Percentiles rank a stretch among this genome's conserved stretches.
Evolutionary conservation across 2,329 filamentous ascomycete genomes (phyloP).

Genomic region (Elsinoe necatrix): DNA sequence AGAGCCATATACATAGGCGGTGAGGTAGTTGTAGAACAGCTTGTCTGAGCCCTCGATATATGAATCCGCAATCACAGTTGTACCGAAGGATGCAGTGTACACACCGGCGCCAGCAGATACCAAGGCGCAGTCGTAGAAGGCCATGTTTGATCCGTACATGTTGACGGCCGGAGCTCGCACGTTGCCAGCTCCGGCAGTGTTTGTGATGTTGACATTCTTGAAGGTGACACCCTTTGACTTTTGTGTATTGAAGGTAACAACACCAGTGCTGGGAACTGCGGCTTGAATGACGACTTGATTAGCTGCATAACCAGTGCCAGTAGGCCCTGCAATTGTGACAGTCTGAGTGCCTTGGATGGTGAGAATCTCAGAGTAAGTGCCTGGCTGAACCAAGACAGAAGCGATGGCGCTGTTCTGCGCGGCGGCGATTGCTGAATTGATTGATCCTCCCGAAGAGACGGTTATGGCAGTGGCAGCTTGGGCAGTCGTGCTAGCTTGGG

Average conservation of each 20-base stretch:
- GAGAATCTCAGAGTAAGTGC: conserved; percentile 39
- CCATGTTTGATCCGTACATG: conserved; percentile 34
- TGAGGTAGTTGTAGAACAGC: conserved; percentile 35
- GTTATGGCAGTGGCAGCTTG: conserved; percentile 30
- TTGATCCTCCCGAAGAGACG: conserved; percentile 38
- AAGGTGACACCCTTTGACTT: conserved; percentile 30
- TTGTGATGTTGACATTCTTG: conserved; percentile 36
- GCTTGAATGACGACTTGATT: conserved; percentile 33
- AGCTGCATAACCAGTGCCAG: conserved; percentile 27
- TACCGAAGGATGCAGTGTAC: conserved; percentile 27
- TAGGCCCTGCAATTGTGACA: conserved; percentile 36
- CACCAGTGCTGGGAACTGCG: conserved; percentile 20
- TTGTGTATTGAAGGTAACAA: conserved; percentile 28
- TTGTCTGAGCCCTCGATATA: conserved; percentile 40
- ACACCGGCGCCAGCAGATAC: conserved; percentile 32
- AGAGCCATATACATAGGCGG: conserved; percentile 38
- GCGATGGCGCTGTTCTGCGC: conserved; percentile 36
- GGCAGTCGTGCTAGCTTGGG: conserved; percentile 15
- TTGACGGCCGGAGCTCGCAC: conserved; percentile 25
- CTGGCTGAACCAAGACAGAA: conserved; percentile 38
- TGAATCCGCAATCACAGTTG: conserved; percentile 36
- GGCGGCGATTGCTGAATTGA: conserved; percentile 36
- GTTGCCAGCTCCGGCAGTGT: conserved; percentile 24
- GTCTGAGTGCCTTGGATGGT: conserved; percentile 34
- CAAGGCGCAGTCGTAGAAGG: conserved; percentile 40